Percentiles rank a stretch among this genome's conserved stretches.
phyloP scores from a whole-genome alignment of 441 rosid genomes.

The Biscutella laevigata region DNA sequence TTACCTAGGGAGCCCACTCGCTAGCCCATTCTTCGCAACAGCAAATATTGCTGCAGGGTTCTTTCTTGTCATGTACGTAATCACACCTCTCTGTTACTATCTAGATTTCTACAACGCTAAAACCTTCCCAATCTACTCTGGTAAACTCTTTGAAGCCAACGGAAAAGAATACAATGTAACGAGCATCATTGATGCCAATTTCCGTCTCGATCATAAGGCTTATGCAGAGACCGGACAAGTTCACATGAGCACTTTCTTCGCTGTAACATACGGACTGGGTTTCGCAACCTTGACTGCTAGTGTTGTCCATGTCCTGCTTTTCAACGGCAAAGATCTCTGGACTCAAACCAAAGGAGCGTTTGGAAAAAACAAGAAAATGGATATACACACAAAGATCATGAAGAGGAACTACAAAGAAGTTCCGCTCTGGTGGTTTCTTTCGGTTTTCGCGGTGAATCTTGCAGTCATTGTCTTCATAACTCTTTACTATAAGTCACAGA shows the following conservation, averaged over 20 bases:
- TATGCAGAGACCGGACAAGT: conserved; percentile 41
- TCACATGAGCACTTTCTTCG: conserved; percentile 63
- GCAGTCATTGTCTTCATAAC: conserved; percentile 39
- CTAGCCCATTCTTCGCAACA: conserved; percentile 81
- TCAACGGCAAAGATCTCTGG: no score
- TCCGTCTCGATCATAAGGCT: conserved; percentile 47
- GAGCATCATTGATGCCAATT: conserved; percentile 41
- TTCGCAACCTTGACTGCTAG: conserved; percentile 69
- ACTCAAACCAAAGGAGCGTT: conserved; percentile 43
- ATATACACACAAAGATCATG: conserved; percentile 72
- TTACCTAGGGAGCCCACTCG: conserved; percentile 66
- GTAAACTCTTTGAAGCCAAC: conserved; percentile 34
- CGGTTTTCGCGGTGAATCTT: no score
- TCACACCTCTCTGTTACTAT: conserved; percentile 59
- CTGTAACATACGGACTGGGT: conserved; percentile 69
- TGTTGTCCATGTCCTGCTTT: conserved; percentile 53
- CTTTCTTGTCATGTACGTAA: conserved; percentile 46
- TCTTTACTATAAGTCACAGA: conserved; percentile 40
- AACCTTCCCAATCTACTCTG: conserved; percentile 52
- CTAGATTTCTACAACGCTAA: conserved; percentile 50
- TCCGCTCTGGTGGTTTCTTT: conserved; percentile 75
- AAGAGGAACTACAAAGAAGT: conserved; percentile 46
- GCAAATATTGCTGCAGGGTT: conserved; percentile 61
- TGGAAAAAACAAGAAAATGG: conserved; percentile 38
- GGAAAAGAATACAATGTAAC: conserved; percentile 46